Percentiles rank a stretch among this genome's conserved stretches.
Evolutionary conservation across 257 asterid genomes (phyloP).

Genomic region (Cordia subcordata): DNA sequence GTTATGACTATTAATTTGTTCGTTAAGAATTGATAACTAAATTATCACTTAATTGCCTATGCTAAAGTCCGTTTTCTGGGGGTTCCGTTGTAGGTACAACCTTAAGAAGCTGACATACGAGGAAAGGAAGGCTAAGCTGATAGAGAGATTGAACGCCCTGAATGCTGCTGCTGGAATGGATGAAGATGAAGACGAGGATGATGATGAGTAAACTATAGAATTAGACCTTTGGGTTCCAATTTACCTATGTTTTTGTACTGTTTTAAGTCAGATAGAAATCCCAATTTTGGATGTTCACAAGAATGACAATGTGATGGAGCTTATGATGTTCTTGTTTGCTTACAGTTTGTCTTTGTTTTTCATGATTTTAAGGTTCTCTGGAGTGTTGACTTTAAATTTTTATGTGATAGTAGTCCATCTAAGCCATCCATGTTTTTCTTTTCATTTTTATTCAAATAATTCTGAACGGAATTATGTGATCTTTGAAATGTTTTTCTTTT

Average conservation of each 20-base stretch:
- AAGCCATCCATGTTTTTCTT: too few species aligned
- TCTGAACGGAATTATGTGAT: too few species aligned
- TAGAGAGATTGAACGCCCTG: constrained; percentile 6
- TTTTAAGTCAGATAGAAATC: neutral
- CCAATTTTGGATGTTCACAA: neutral
- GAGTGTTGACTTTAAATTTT: neutral
- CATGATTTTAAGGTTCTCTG: too few species aligned
- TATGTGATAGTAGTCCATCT: too few species aligned
- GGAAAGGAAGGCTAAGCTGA: constrained; percentile 5
- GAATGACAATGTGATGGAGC: neutral
- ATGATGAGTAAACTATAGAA: neutral
- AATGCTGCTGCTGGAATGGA: constrained; percentile 3
- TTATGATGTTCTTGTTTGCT: neutral
- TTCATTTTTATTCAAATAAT: too few species aligned
- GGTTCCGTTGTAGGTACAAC: neutral
- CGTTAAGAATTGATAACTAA: too few species aligned
- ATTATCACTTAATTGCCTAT: neutral
- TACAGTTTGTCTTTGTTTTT: neutral
- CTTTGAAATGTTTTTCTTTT: too few species aligned
- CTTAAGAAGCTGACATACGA: constrained; percentile 2
- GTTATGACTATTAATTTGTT: too few species aligned
- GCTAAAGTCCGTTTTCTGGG: neutral
- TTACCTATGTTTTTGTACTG: neutral
- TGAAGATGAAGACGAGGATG: neutral
- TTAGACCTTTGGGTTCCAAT: neutral